Base-by-base conservation (phyloP, 495 filamentous ascomycete species). In the Podospora sp. region DNA sequence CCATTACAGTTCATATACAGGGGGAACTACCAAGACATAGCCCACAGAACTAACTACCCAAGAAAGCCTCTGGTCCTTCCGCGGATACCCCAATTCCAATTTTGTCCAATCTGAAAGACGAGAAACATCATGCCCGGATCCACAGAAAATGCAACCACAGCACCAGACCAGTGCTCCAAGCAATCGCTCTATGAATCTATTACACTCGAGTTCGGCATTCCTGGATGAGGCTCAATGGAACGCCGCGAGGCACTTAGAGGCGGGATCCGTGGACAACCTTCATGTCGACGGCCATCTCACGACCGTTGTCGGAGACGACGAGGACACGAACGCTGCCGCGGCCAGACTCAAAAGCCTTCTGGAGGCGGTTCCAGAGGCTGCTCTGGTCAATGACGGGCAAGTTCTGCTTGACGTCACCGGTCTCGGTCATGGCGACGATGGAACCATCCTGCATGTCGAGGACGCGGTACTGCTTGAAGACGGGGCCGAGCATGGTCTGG, bases 381-480 rank as follows among this genome's bases (percentile, higher is more conserved):
- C 91, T 93, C 87, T 99, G 95, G 82, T 95, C 91, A 73, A 98
- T 89, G 78, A 98, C 92, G 60, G 91, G 87, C 52, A 99, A 86
- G 71, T 88, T 89, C 84, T 97, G 95, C 91, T 98, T 98, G 87
- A 99, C 93, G 80, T 98, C 95, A 73, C 95, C 95, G 25, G 80
- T 82, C 79, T 85, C 80, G 72, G 82, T 82, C 79, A 84, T 82
- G 76, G 80, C 81, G 62, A 82, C 80, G 73, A 84, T 76, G 79
- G 82, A 81, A 74, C 91, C 90, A 67, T 97, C 92, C 81, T 92
- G 92, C 83, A 99, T 90, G 84, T 99, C 95, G 49, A 99, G 91
- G 77, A 99, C 94, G 79, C 95, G 93, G 89, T 99, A 99, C 85
- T 97, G 96, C 91, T 98, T 98, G 93, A 97, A 98, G 85, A 99